Percentiles rank a stretch among this genome's conserved stretches.
Conservation (phyloP, 768 basidiomycete species). For the Lentinula aciculospora region DNA sequence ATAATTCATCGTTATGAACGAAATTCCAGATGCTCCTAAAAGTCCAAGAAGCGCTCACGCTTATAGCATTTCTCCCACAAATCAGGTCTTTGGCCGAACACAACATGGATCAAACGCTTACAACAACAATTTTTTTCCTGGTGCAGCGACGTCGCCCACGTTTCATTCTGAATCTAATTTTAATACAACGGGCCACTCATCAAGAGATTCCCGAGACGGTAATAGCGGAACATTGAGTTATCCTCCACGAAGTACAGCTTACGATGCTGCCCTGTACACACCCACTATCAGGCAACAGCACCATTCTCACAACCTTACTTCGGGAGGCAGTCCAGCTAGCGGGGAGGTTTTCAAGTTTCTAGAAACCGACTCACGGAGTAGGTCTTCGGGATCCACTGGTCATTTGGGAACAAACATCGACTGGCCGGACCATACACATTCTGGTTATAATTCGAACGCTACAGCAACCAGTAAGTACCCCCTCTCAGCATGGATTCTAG, state of each 20-base stretch:
- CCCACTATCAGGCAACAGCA: background rate
- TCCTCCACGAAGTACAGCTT: slow-evolving; percentile 5
- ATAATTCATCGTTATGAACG: slow-evolving; percentile 21
- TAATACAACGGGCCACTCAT: slow-evolving; percentile 23
- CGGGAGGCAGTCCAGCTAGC: background rate
- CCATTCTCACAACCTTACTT: background rate
- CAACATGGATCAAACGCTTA: slow-evolving; percentile 13
- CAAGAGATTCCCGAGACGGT: slow-evolving; percentile 13
- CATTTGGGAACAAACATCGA: background rate
- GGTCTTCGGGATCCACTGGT: background rate
- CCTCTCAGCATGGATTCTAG: background rate
- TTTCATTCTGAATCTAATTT: slow-evolving; percentile 17
- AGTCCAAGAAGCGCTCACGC: slow-evolving; percentile 12
- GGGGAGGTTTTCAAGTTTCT: slow-evolving; percentile 3
- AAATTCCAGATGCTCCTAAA: slow-evolving; percentile 5
- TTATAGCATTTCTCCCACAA: slow-evolving; percentile 10
- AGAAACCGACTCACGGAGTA: background rate
- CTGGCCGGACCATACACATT: background rate
- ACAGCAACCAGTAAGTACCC: background rate
- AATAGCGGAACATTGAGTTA: background rate
- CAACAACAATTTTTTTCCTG: slow-evolving; percentile 19
- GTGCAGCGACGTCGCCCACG: slow-evolving; percentile 3
- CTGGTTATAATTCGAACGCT: background rate
- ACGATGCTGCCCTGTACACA: slow-evolving; percentile 4
- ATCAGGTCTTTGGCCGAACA: background rate